These are phyloP conservation scores for Austroboletus festivus DNA, from an alignment of 768 basidiomycete genomes.

Conservation along the genomic window DNA sequence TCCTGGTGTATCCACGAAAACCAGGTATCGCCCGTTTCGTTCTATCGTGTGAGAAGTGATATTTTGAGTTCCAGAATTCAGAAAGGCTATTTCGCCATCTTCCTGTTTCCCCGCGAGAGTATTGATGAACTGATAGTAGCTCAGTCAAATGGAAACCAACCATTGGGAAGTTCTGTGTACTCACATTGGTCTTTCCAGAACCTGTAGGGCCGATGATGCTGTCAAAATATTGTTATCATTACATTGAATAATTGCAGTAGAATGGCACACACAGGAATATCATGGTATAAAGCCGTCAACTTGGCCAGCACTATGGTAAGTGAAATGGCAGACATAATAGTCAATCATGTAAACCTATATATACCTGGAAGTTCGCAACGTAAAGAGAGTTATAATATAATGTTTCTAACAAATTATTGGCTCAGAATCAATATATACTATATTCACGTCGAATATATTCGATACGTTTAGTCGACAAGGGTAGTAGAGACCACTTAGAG, in stretches of 20 bases:
- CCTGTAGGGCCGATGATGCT: slow-evolving; percentile 6
- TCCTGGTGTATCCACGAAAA: slow-evolving; percentile 9
- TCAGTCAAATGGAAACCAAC: not conserved
- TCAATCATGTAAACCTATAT: no score
- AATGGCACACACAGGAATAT: slow-evolving; percentile 3
- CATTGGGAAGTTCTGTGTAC: not conserved
- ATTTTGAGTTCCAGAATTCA: not conserved
- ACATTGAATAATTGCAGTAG: not conserved
- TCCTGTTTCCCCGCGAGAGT: not conserved
- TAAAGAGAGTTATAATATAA: no score
- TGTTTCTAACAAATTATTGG: no score
- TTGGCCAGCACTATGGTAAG: no score
- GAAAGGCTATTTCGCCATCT: no score
- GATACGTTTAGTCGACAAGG: no score
- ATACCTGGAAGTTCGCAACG: no score
- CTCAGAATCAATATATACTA: no score
- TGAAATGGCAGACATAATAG: no score
- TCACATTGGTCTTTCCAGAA: slow-evolving; percentile 9
- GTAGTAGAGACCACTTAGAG: no score
- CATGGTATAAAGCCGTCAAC: not conserved
- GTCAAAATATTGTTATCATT: not conserved
- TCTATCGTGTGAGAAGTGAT: not conserved
- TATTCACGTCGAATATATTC: no score
- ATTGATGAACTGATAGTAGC: slow-evolving; percentile 8
- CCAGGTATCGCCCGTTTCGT: slow-evolving; percentile 1